Evolutionary conservation across 768 basidiomycete species (phyloP).

Genomic region (Lactarius akahatsu): DNA sequence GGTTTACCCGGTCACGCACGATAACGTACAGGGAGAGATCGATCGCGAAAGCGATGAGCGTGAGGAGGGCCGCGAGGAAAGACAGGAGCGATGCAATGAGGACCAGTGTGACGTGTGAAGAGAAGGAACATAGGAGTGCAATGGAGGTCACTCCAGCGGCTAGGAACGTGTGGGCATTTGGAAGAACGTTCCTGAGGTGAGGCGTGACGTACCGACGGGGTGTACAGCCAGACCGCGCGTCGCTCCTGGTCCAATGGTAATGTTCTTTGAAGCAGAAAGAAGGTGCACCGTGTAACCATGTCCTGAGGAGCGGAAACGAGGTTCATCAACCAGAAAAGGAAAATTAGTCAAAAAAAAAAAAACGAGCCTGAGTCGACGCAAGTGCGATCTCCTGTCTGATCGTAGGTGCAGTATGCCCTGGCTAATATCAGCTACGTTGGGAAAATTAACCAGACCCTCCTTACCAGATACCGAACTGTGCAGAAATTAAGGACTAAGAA

Average conservation of each 20-base stretch:
- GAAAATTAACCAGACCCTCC: conserved; percentile 15
- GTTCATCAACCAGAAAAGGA: not conserved
- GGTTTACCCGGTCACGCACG: conserved; percentile 55
- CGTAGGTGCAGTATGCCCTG: conserved; percentile 60
- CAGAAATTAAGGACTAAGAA: conserved; percentile 13
- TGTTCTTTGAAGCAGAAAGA: conserved; percentile 38
- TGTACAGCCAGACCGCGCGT: conserved; percentile 74
- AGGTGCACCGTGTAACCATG: conserved; percentile 55
- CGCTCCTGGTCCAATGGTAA: conserved; percentile 56
- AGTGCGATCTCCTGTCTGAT: conserved; percentile 42
- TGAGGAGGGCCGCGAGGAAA: conserved; percentile 66
- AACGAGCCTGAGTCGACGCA: conserved; percentile 51
- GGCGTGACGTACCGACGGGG: conserved; percentile 55
- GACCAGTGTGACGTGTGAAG: conserved; percentile 49
- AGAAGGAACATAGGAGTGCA: conserved; percentile 62
- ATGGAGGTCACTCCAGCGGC: conserved; percentile 58
- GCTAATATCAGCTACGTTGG: not conserved
- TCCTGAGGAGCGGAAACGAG: conserved; percentile 36
- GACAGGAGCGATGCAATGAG: conserved; percentile 49
- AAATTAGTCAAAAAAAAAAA: conserved; percentile 1
- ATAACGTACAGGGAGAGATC: conserved; percentile 72
- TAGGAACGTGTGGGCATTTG: conserved; percentile 27
- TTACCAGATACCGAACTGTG: conserved; percentile 72
- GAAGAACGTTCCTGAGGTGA: not conserved
- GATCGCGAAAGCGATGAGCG: conserved; percentile 71